Conservation (phyloP, 257 asterid species). For the Rhazya stricta region DNA sequence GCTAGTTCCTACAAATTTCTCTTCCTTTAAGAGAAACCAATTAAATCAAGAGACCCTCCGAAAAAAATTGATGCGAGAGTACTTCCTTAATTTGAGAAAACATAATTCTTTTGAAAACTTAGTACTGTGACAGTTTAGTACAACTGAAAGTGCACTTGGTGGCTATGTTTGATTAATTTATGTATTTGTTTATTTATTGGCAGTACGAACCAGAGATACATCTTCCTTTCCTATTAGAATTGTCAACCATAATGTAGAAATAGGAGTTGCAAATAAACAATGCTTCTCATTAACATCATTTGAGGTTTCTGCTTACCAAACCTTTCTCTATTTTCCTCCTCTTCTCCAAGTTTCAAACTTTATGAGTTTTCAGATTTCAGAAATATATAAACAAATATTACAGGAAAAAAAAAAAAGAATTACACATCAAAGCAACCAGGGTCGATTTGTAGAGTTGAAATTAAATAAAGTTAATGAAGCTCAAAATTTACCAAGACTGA, state of each 20-base stretch:
- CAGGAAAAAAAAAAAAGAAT: neutral
- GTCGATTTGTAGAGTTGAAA: neutral
- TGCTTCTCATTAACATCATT: neutral
- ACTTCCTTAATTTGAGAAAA: neutral
- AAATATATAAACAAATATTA: neutral
- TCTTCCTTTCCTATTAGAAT: neutral
- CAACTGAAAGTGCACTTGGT: neutral
- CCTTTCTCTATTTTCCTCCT: neutral
- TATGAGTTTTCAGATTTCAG: neutral
- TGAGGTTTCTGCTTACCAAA: neutral
- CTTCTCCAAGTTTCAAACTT: slow-evolving; percentile 5
- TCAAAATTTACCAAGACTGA: neutral
- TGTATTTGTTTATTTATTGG: neutral
- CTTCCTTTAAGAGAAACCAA: neutral
- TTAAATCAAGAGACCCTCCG: neutral
- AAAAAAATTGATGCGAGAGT: neutral
- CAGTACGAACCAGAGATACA: neutral
- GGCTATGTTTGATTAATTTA: too few species aligned
- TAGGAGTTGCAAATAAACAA: neutral
- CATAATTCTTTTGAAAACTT: neutral
- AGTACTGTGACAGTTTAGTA: neutral
- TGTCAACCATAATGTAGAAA: neutral
- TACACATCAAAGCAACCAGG: neutral
- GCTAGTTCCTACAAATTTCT: neutral
- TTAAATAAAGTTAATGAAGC: too few species aligned